phyloP scores from a whole-genome alignment of 371 early-diverging fungal species.

The Mortierella sp. region DNA sequence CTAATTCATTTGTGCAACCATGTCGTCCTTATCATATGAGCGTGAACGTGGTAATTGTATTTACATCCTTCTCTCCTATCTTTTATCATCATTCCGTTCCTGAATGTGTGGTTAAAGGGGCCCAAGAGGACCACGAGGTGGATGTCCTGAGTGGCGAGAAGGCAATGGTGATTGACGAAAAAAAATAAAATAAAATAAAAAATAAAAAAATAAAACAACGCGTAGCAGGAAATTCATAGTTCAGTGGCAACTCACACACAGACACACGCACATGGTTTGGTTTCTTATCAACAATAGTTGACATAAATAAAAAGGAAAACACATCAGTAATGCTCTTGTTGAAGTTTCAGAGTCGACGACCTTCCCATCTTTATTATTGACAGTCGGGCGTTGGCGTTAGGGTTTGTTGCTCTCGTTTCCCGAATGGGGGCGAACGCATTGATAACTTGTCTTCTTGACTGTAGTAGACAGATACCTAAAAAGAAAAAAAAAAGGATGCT shows the following conservation, averaged over 20 bases:
- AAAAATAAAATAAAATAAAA: too few relatives aligned
- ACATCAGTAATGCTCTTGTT: background rate
- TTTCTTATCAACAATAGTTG: background rate
- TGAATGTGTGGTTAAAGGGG: background rate
- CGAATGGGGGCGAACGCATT: too few relatives aligned
- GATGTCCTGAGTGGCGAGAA: background rate
- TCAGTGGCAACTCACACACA: background rate
- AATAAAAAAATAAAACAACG: background rate
- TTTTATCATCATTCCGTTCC: background rate
- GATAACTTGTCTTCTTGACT: too few relatives aligned
- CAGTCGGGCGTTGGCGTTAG: too few relatives aligned
- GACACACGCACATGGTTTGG: background rate
- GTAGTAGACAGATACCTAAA: too few relatives aligned
- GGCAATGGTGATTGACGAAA: background rate
- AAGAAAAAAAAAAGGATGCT: too few relatives aligned
- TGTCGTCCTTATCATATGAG: background rate
- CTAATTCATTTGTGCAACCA: slow-evolving; percentile 3
- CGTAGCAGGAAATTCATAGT: background rate
- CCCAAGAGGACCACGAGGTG: background rate
- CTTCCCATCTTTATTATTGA: background rate
- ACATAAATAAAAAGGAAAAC: background rate
- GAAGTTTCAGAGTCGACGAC: background rate
- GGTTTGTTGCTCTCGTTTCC: too few relatives aligned
- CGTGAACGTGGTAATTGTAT: background rate
- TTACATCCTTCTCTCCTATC: background rate